phyloP scores from a whole-genome alignment of 345 rosid species.

The Raphanus raphanistrum region DNA sequence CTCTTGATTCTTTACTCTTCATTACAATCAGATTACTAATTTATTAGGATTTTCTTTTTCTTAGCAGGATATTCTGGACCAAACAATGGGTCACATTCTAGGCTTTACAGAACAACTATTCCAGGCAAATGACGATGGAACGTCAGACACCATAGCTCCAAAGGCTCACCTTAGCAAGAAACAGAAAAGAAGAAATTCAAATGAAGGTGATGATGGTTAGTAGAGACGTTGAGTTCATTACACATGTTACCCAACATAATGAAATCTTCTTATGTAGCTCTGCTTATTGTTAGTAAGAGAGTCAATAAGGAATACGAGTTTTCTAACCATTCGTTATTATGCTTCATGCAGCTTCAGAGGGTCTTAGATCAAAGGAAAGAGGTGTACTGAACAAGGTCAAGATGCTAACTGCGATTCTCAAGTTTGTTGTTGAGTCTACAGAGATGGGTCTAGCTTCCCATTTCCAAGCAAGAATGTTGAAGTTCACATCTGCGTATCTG shows the following conservation, averaged over 20 bases:
- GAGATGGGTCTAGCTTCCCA: slow-evolving; percentile 56
- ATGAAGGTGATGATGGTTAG: slow-evolving; percentile 46
- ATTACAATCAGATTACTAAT: slow-evolving; percentile 20
- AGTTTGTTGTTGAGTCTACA: slow-evolving; percentile 62
- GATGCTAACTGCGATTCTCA: slow-evolving; percentile 66
- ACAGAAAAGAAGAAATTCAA: slow-evolving; percentile 37
- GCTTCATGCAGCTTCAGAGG: slow-evolving; percentile 43
- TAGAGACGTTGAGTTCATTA: slow-evolving; percentile 6
- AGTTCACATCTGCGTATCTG: slow-evolving; percentile 56
- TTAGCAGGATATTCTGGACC: slow-evolving; percentile 51
- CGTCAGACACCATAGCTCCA: slow-evolving; percentile 20
- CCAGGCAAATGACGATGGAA: slow-evolving; percentile 38
- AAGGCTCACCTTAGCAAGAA: slow-evolving; percentile 33
- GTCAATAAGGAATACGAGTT: slow-evolving; percentile 1
- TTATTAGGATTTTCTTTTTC: neutral
- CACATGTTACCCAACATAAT: too few relatives aligned
- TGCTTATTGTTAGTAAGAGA: neutral
- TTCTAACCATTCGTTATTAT: neutral
- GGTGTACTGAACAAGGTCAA: slow-evolving; percentile 47
- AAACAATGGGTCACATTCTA: slow-evolving; percentile 68
- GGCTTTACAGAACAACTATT: slow-evolving; percentile 60
- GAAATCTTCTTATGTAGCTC: too few relatives aligned
- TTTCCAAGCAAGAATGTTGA: slow-evolving; percentile 47
- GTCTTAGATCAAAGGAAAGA: slow-evolving; percentile 36
- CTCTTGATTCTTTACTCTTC: slow-evolving; percentile 15